These are phyloP conservation scores for Globisporangium uncinulatum DNA, from an alignment of 352 stramenopile genomes.

Conservation along the genomic window DNA sequence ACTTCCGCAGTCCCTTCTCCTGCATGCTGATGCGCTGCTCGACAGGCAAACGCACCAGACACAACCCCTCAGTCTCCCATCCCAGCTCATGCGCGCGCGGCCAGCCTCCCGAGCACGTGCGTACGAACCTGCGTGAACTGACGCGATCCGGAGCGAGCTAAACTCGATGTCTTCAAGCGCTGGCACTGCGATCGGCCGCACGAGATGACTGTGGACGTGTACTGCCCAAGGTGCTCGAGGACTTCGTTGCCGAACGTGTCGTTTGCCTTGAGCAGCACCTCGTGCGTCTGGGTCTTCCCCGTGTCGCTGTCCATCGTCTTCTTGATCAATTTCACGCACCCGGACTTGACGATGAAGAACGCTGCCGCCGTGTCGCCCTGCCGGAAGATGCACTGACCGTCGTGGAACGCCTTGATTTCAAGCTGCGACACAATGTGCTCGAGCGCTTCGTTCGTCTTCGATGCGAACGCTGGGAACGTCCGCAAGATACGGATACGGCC, in stretches of 20 bases:
- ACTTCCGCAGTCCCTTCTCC: constrained; percentile 38
- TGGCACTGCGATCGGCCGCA: constrained; percentile 62
- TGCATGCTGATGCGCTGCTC: constrained; percentile 44
- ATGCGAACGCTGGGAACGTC: constrained; percentile 45
- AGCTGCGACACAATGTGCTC: constrained; percentile 70
- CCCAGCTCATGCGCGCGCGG: background rate
- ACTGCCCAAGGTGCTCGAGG: constrained; percentile 43
- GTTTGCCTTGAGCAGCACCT: constrained; percentile 65
- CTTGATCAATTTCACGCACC: constrained; percentile 65
- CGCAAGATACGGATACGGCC: constrained; percentile 62
- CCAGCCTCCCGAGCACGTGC: background rate
- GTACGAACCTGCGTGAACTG: constrained; percentile 48
- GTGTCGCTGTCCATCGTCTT: constrained; percentile 30
- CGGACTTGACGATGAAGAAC: constrained; percentile 78
- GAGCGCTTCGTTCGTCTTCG: constrained; percentile 53
- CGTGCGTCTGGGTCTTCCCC: constrained; percentile 24
- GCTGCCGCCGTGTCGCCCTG: constrained; percentile 44
- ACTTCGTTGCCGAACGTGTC: constrained; percentile 69
- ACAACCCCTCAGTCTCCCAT: background rate
- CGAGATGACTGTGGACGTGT: constrained; percentile 51
- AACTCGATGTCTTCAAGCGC: constrained; percentile 45
- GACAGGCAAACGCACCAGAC: constrained; percentile 1
- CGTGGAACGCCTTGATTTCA: constrained; percentile 73
- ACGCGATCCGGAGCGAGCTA: constrained; percentile 44
- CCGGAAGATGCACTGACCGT: constrained; percentile 55